A percentile compares a stretch with the other conserved stretches of the same genome.
phyloP scores from a whole-genome alignment of 306 rosid species.

The Lathyrus aphaca region DNA sequence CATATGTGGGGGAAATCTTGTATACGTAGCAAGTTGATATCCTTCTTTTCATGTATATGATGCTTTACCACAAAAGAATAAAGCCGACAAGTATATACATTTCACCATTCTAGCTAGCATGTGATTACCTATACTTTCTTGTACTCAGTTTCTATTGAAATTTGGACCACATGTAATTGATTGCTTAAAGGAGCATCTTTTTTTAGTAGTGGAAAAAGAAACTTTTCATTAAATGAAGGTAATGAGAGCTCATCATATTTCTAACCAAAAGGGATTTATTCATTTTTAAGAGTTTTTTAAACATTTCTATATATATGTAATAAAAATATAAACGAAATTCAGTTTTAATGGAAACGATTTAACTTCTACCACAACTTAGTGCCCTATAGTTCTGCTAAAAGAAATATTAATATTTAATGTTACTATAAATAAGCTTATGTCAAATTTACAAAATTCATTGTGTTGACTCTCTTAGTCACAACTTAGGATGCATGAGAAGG shows the following conservation, averaged over 20 bases:
- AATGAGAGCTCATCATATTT: slow-evolving; percentile 19
- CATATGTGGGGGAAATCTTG: slow-evolving; percentile 41
- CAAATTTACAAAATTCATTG: not conserved
- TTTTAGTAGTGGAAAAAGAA: slow-evolving; percentile 23
- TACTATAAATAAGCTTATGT: too few relatives aligned
- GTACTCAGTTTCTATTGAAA: not conserved
- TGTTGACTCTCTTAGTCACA: not conserved
- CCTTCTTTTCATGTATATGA: slow-evolving; percentile 19
- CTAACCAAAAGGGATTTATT: slow-evolving; percentile 10
- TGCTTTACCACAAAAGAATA: slow-evolving; percentile 36
- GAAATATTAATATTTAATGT: too few relatives aligned
- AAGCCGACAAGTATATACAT: slow-evolving; percentile 41
- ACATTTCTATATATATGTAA: too few relatives aligned
- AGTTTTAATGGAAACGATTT: too few relatives aligned
- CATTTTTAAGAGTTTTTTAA: too few relatives aligned
- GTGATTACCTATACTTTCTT: slow-evolving; percentile 51
- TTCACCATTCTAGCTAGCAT: slow-evolving; percentile 40
- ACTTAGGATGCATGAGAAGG: too few relatives aligned
- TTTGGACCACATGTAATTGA: slow-evolving; percentile 41
- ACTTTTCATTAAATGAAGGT: slow-evolving; percentile 15
- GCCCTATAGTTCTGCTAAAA: too few relatives aligned
- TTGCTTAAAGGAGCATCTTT: slow-evolving; percentile 5
- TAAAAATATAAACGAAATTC: too few relatives aligned
- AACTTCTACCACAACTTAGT: too few relatives aligned
- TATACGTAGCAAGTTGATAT: slow-evolving; percentile 32